phyloP scores from a whole-genome alignment of 371 early-diverging fungal genomes.

The Mucor racemosus region DNA sequence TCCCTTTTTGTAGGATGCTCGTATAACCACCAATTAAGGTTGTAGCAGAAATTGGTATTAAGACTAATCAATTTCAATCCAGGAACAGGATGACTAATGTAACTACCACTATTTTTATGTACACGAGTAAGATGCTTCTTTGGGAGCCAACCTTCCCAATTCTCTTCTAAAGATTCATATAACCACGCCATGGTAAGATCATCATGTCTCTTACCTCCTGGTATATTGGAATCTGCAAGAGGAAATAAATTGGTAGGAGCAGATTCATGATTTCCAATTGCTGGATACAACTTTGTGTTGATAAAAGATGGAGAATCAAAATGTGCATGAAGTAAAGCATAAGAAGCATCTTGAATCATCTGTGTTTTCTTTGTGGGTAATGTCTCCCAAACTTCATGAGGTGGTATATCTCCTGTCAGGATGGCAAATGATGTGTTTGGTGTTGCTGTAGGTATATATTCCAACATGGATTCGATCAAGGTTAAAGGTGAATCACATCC shows the following conservation, averaged over 20 bases:
- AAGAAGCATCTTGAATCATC: conserved; percentile 45
- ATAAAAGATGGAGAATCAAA: conserved; percentile 42
- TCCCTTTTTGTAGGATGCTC: conserved; percentile 45
- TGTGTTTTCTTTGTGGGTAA: conserved; percentile 46
- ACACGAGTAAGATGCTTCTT: conserved; percentile 29
- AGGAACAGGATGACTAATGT: conserved; percentile 42
- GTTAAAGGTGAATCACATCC: conserved; percentile 57
- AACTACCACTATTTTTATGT: conserved; percentile 53
- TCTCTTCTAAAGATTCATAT: conserved; percentile 49
- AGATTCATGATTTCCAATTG: conserved; percentile 63
- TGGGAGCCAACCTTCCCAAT: conserved; percentile 61
- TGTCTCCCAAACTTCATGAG: conserved; percentile 67
- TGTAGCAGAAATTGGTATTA: conserved; percentile 71
- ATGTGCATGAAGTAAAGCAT: conserved; percentile 38
- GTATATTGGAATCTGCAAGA: conserved; percentile 37
- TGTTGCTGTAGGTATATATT: conserved; percentile 42
- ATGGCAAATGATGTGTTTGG: conserved; percentile 55
- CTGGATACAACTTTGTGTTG: conserved; percentile 54
- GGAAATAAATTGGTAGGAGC: conserved; percentile 58
- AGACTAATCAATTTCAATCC: conserved; percentile 62
- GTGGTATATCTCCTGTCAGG: conserved; percentile 67
- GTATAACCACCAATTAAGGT: conserved; percentile 59
- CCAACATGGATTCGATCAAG: conserved; percentile 53
- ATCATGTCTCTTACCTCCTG: conserved; percentile 35
- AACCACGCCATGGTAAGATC: conserved; percentile 47